Base-by-base conservation (phyloP, 1,139 yeast species). In the Debaryomyces robertsiae region DNA sequence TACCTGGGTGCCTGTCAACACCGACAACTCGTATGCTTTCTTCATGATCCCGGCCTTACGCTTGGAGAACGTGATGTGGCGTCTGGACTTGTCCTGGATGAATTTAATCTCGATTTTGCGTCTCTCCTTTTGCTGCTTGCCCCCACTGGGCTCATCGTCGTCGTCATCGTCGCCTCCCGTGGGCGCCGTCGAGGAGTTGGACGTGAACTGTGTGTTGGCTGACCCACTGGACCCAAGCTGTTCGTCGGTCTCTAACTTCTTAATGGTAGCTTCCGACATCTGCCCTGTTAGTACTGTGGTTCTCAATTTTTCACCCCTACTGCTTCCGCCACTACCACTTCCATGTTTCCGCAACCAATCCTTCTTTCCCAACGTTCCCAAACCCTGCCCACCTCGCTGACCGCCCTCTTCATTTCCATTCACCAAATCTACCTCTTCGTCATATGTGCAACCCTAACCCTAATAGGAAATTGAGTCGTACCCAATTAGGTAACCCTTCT, bases 31-130 rank as follows among this genome's bases (percentile, higher is more conserved):
- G 67, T 93, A 93, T 13, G 98, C 98, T 72, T 85, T 93, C 70
- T 93, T 93, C 98, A 93, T 93, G 57, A 93, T 93, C 50, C 98
- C 98, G 32, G 97, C 98, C 68, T 93, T 91, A 67, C 98, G 86
- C 72, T 93, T 93, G 40, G 96, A 88, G 58, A 93, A 93, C 19
- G 98, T 93, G 54, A 93, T 93, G 67, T 93, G 98, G 60, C 98
- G 89, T 65, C 98, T 83, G 24, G 96, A 88, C 69, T 93, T 93
- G 67, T 93, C 97, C 67, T 91, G 96, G 58, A 93, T 93, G 60
- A 93, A 93, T 72, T 90, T 89, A 65, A 93, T 93, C 66, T 93
- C 98, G 60, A 93, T 93, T 69, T 93, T 93, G 69, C 98, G 84
- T 68, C 98, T 81, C 67, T 93, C 98, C 60, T 90, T 81, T 49